Evolutionary conservation across 2,329 filamentous ascomycete species (phyloP).

Genomic region (Penicillium rolfsii): DNA sequence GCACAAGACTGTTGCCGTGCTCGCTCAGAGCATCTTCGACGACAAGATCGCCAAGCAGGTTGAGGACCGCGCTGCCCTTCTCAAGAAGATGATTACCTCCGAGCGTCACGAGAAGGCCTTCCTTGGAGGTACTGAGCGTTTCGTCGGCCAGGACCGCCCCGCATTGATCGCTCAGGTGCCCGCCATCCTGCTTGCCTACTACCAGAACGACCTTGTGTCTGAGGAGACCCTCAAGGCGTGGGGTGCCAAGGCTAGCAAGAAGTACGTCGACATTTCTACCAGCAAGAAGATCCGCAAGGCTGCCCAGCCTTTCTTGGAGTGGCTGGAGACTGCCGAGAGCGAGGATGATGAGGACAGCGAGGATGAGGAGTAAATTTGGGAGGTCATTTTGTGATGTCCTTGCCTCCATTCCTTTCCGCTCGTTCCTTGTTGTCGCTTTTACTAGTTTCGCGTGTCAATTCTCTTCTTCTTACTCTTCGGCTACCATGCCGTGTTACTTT

Average conservation of each 20-base stretch:
- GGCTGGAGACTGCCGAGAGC: conserved; percentile 84
- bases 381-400: not conserved
- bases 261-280: conserved; percentile 86
- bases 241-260: conserved; percentile 96
- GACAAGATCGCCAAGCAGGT: conserved; percentile 89
- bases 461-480: not conserved
- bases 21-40: conserved; percentile 92
- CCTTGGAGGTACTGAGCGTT: conserved; percentile 91
- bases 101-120: conserved; percentile 96
- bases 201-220: conserved; percentile 83
- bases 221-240: conserved; percentile 90
- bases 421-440: not conserved
- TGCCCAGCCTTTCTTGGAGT: conserved; percentile 89
- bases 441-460: not conserved
- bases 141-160: conserved; percentile 79
- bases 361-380: conserved; percentile 58
- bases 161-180: conserved; percentile 77
- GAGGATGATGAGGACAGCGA: conserved; percentile 68
- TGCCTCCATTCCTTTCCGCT: conserved; percentile 8
- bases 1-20: conserved; percentile 88
- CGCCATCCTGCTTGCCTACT: conserved; percentile 85
- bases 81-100: conserved; percentile 89
- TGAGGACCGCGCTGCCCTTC: conserved; percentile 76
- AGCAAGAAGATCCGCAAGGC: conserved; percentile 96
- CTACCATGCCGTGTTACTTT: conserved; percentile 3